Base-by-base conservation (phyloP, 805 yeast species). In the Kodamaea kaohsiungensis region DNA sequence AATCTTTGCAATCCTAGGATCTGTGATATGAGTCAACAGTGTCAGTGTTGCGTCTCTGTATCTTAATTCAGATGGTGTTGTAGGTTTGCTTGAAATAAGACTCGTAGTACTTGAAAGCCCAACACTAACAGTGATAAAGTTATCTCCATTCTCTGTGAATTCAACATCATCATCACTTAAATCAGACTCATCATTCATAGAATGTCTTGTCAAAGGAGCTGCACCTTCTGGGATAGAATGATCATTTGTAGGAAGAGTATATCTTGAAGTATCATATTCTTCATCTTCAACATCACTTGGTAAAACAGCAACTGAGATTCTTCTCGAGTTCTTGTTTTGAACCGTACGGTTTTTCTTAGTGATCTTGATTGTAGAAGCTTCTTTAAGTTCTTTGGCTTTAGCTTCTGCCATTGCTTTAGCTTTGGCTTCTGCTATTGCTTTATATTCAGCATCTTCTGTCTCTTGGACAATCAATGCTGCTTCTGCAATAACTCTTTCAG, bases 311-410 rank as follows among this genome's bases (percentile, higher is more conserved):
- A 40, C 45, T 7, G 45, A 40, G 7, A 40, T 40, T 12, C 45
- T 15, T 25, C 17, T 40, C 4, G 45, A 40, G 25, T 3, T 17
- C 45, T 40, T 40, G 45, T 17, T 40, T 5, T 17, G 25, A 19
- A 7, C 10, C 8, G 16, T 40, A 12, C 8, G 17, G 5, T 19
- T 2, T 13, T 8, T 30, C 10, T 40, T n/a, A 22, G 45, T 40
- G 45, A 40, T 25, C 13, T 40, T 40, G 45, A 40, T 40, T 19
- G 45, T 40, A 6, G 45, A 40, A 16, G 45, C 45, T 40, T 40
- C 45, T 17, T 17, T 40, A n/a, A n/a, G n/a, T n/a, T n/a, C n/a
- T n/a, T n/a, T n/a, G 10, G 15, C 17, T 39, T 39, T 39, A 16
- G 3, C 10, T 30, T 30, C 35, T 12, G 13, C 10, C 13, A 12